Conservation (phyloP, 768 basidiomycete species). For the Lactarius sp. region DNA sequence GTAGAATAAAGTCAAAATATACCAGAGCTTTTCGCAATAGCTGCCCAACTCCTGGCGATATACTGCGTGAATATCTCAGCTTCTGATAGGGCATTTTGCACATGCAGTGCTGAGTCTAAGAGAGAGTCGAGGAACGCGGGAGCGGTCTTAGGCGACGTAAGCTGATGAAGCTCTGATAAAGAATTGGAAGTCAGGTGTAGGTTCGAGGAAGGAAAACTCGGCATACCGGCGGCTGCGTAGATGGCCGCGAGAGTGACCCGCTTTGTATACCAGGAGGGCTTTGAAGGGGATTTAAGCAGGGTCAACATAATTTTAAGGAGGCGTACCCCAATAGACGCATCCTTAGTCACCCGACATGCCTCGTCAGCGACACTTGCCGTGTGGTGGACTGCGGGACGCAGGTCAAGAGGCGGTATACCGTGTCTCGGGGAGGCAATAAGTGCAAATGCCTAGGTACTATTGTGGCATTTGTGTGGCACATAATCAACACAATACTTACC, state of each 20-base stretch:
- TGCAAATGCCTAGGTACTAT: conserved; percentile 57
- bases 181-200: not conserved
- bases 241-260: conserved; percentile 60
- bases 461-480: not conserved
- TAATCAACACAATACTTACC: conserved; percentile 37
- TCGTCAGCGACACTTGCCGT: conserved; percentile 59
- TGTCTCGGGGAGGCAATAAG: conserved; percentile 52
- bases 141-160: conserved; percentile 70
- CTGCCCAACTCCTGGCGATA: conserved; percentile 62
- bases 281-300: conserved; percentile 1
- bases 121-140: conserved; percentile 61
- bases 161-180: conserved; percentile 64
- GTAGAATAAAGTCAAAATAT: conserved; percentile 34
- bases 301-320: not conserved
- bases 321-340: conserved; percentile 54
- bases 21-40: conserved; percentile 66
- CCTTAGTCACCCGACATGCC: conserved; percentile 57
- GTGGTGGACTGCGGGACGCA: conserved; percentile 56
- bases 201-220: not conserved
- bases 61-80: conserved; percentile 53
- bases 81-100: conserved; percentile 49
- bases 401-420: conserved; percentile 51
- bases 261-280: conserved; percentile 72
- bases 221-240: conserved; percentile 65
- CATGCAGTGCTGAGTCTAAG: conserved; percentile 43